These are phyloP conservation scores for Trematosphaeria pertusa DNA, from an alignment of 2,329 filamentous ascomycete genomes.

Conservation along the genomic window DNA sequence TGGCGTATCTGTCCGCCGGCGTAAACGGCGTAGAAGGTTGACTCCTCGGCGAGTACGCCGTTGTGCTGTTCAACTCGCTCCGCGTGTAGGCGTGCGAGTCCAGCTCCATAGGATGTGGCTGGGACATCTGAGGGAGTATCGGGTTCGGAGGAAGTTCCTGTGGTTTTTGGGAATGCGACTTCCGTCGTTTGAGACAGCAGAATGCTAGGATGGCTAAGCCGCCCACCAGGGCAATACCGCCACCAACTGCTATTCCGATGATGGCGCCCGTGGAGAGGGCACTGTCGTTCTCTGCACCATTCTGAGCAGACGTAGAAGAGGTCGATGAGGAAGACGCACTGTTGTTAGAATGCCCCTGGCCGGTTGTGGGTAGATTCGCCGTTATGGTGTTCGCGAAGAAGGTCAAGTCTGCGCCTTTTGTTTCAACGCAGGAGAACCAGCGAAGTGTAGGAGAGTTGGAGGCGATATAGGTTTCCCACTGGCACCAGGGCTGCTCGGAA, in stretches of 20 bases:
- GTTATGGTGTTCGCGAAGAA: conserved; percentile 18
- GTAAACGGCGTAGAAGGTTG: conserved; percentile 1
- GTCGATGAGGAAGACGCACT: not conserved
- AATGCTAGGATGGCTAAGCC: conserved; percentile 4
- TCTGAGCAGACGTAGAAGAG: not conserved
- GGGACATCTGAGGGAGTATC: not conserved
- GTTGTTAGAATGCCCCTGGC: not conserved
- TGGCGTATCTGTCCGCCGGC: not conserved
- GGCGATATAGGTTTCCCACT: conserved; percentile 20
- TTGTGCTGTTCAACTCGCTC: conserved; percentile 9
- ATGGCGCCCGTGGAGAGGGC: conserved; percentile 16
- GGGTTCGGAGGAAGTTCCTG: conserved; percentile 1
- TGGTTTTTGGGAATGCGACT: not conserved
- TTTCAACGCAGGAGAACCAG: conserved; percentile 21
- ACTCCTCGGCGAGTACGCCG: not conserved
- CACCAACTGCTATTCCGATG: conserved; percentile 18
- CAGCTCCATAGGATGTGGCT: conserved; percentile 2
- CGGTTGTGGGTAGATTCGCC: conserved; percentile 1
- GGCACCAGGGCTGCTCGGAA: conserved; percentile 12
- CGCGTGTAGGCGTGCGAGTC: conserved; percentile 3
- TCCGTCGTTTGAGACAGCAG: conserved; percentile 8
- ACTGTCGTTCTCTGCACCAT: not conserved
- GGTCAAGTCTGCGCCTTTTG: conserved; percentile 13
- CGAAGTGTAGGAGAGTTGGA: conserved; percentile 14
- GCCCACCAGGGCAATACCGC: conserved; percentile 12